Conservation (phyloP, 2,329 filamentous ascomycete species). For the Alternaria sp. region DNA sequence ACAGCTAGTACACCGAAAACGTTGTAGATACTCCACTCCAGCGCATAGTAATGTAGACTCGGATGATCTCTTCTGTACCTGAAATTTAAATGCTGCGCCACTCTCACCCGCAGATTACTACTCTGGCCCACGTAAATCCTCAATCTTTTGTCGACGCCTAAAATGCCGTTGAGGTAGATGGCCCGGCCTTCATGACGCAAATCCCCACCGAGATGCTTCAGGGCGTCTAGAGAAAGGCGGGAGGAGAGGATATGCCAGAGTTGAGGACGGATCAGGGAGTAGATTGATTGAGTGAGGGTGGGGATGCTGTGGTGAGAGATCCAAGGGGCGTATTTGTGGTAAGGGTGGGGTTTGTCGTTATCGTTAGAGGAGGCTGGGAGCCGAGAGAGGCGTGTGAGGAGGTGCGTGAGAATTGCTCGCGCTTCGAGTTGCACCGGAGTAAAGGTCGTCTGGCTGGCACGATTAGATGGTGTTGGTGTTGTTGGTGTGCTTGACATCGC, state of each 20-base stretch:
- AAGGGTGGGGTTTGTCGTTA: constrained; percentile 11
- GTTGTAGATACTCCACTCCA: constrained; percentile 39
- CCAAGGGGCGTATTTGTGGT: constrained; percentile 28
- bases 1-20: constrained; percentile 31
- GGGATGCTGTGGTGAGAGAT: constrained; percentile 19
- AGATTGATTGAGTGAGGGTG: constrained; percentile 25
- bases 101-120: constrained; percentile 28
- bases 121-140: constrained; percentile 44
- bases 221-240: constrained; percentile 27
- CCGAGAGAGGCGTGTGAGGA: constrained; percentile 23
- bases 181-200: constrained; percentile 27
- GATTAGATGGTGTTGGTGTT: constrained; percentile 2
- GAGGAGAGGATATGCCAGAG: constrained; percentile 28
- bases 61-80: constrained; percentile 44
- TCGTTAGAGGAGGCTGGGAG: neutral
- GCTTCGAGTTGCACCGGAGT: constrained; percentile 31
- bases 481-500: neutral
- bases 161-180: constrained; percentile 36
- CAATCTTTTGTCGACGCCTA: constrained; percentile 30
- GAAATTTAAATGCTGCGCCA: constrained; percentile 43
- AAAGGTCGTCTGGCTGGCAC: constrained; percentile 1
- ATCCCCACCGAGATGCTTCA: constrained; percentile 34
- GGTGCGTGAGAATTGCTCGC: constrained; percentile 24
- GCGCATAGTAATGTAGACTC: constrained; percentile 41
- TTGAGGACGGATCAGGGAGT: constrained; percentile 27